These are phyloP conservation scores for Cutaneotrichosporon sp. DNA, from an alignment of 1,284 basidiomycete genomes.

Conservation along the genomic window DNA sequence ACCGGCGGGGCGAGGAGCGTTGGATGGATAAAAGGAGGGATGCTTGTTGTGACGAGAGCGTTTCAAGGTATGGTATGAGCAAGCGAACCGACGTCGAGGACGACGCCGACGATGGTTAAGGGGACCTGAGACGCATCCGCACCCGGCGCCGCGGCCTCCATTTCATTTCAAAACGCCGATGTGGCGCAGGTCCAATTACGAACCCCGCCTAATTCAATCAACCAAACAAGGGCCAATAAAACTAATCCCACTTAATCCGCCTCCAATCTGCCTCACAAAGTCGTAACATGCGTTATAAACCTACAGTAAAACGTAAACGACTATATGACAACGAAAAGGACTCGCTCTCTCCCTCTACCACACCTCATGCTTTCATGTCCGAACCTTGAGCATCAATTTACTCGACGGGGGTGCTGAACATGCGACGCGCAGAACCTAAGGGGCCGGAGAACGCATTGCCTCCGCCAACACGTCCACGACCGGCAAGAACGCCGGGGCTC, in stretches of 20 bases:
- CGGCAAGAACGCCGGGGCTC: neutral
- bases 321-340: slow-evolving; percentile 3
- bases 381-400: neutral
- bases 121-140: too few species aligned
- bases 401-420: slow-evolving; percentile 7
- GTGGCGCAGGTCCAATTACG: slow-evolving; percentile 1
- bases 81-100: too few species aligned
- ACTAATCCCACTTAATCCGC: neutral
- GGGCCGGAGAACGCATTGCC: slow-evolving; percentile 14
- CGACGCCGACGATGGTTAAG: too few species aligned
- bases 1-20: too few species aligned
- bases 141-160: too few species aligned
- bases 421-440: slow-evolving; percentile 11
- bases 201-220: too few species aligned
- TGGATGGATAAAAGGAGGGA: too few species aligned
- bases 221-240: too few species aligned
- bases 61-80: too few species aligned
- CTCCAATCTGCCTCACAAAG: neutral
- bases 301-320: neutral
- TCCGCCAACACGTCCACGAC: slow-evolving; percentile 1
- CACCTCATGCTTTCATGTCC: neutral
- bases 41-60: too few species aligned
- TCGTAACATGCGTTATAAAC: neutral
- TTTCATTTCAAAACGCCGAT: slow-evolving; percentile 11
- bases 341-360: neutral